phyloP scores from a whole-genome alignment of 2,329 filamentous ascomycete genomes.

The Erysiphe neolycopersici region DNA sequence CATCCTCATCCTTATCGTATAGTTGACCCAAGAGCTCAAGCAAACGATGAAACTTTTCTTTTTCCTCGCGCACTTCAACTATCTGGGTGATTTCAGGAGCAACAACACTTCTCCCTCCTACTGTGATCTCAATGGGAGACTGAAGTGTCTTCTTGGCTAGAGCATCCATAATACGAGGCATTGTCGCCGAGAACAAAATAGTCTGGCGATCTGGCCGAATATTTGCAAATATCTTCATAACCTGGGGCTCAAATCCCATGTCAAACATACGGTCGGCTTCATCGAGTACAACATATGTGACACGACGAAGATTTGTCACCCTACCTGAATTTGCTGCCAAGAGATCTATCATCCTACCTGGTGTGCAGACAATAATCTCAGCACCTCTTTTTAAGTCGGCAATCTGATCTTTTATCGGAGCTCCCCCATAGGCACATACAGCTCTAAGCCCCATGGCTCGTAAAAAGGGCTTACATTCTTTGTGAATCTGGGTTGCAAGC shows the following conservation, averaged over 20 bases:
- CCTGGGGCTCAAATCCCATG: conserved; percentile 97
- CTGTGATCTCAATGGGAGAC: conserved; percentile 70
- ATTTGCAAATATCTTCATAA: conserved; percentile 86
- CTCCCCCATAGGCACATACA: conserved; percentile 82
- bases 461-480: conserved; percentile 82
- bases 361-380: conserved; percentile 85
- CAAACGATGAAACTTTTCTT: conserved; percentile 58
- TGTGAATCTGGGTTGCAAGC: conserved; percentile 76
- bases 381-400: conserved; percentile 85
- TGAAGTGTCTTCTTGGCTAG: conserved; percentile 69
- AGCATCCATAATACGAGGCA: conserved; percentile 78
- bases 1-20: conserved; percentile 69
- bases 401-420: conserved; percentile 93
- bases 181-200: conserved; percentile 87
- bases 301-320: conserved; percentile 68
- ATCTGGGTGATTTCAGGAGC: conserved; percentile 84
- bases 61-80: conserved; percentile 64
- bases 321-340: conserved; percentile 81
- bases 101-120: conserved; percentile 67
- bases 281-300: conserved; percentile 85
- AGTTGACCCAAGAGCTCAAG: conserved; percentile 69
- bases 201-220: conserved; percentile 82
- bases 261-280: conserved; percentile 99
- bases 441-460: conserved; percentile 64
- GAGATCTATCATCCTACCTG: conserved; percentile 85